Evolutionary conservation across 2,329 filamentous ascomycete genomes (phyloP).

Genomic region (Botrytis squamosa): DNA sequence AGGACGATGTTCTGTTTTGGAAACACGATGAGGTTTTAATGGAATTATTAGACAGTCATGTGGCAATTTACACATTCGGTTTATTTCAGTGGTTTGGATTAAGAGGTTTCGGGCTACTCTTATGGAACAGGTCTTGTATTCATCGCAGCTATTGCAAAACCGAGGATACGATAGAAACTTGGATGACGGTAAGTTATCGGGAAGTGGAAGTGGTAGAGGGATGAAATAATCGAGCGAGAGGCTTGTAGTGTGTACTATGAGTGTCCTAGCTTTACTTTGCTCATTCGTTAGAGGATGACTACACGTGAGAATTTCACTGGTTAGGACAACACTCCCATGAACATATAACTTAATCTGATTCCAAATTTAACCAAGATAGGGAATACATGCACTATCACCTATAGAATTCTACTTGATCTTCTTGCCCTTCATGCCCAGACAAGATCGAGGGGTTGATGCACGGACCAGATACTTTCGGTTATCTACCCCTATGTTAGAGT

Average conservation of each 20-base stretch:
- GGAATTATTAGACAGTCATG: neutral
- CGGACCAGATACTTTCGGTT: neutral
- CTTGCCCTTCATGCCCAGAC: neutral
- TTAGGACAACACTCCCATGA: too few relatives aligned
- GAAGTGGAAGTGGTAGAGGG: neutral
- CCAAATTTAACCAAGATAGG: neutral
- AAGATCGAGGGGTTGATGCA: neutral
- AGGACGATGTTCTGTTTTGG: neutral
- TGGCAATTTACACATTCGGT: neutral
- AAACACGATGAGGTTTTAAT: neutral
- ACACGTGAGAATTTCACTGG: neutral
- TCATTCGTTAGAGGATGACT: neutral
- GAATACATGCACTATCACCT: neutral
- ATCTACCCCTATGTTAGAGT: neutral
- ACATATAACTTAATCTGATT: neutral
- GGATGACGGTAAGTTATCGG: neutral
- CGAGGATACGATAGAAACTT: neutral
- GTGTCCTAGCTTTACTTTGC: neutral
- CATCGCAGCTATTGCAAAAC: neutral
- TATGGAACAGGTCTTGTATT: neutral
- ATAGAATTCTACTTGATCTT: neutral
- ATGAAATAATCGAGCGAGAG: neutral
- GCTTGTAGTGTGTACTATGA: neutral
- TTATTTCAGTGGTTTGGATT: neutral
- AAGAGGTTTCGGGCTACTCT: neutral